A percentile compares a stretch with the other conserved stretches of the same genome.
Conservation (phyloP, 106 monocot genomes). For the Platanthera guangdongensis region DNA sequence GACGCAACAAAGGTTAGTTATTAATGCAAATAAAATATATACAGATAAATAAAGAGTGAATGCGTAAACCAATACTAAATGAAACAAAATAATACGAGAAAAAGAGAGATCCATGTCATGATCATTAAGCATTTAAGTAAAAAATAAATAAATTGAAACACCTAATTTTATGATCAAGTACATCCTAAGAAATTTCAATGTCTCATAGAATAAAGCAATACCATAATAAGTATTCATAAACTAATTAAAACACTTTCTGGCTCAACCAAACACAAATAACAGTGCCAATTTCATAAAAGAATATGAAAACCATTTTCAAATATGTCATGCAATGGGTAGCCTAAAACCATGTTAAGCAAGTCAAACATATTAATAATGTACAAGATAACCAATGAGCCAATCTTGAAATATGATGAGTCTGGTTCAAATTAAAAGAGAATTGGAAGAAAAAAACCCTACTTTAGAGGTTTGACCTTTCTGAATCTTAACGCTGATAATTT, state of each 20-base stretch:
- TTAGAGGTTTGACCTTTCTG: no score
- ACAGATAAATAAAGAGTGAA: background rate
- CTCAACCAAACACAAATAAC: background rate
- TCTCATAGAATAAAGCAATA: background rate
- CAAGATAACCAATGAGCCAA: background rate
- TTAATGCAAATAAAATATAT: background rate
- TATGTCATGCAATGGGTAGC: background rate
- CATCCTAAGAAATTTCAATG: background rate
- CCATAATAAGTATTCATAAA: background rate
- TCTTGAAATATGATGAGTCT: background rate
- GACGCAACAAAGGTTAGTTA: conserved; percentile 1
- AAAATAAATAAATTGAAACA: background rate
- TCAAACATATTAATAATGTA: background rate
- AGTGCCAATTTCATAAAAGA: background rate
- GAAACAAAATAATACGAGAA: background rate
- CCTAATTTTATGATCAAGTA: background rate
- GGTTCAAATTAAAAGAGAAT: background rate
- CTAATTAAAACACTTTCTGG: background rate
- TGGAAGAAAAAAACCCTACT: background rate
- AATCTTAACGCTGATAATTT: no score
- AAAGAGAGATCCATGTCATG: background rate
- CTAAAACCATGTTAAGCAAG: background rate
- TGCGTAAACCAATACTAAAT: background rate
- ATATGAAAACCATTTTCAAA: background rate
- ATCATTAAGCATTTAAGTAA: background rate